Percentiles rank a stretch among this genome's conserved stretches.
These are phyloP conservation scores for Suaeda aralocaspica DNA, from an alignment of 148 eudicot species.

Conservation along the genomic window DNA sequence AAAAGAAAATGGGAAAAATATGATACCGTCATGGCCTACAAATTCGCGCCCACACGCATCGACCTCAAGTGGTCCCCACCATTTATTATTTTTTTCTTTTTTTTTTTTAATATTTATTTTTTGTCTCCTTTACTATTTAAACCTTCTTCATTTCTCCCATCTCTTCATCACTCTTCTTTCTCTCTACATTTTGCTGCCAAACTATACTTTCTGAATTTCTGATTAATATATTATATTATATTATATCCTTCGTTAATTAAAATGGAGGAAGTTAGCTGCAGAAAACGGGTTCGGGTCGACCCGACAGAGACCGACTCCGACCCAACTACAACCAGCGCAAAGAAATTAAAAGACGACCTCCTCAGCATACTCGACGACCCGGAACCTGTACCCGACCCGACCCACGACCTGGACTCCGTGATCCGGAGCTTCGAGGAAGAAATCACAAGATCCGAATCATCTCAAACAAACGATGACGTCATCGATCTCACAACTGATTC, in stretches of 20 bases:
- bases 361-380: constrained; percentile 52
- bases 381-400: constrained; percentile 27
- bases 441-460: constrained; percentile 22
- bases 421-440: constrained; percentile 77
- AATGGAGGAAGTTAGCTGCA: constrained; percentile 28
- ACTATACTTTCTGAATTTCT: neutral
- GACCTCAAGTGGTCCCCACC: neutral
- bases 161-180: constrained; percentile 9
- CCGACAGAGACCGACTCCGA: constrained; percentile 32
- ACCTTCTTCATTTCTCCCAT: neutral
- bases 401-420: constrained; percentile 58
- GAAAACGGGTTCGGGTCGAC: constrained; percentile 47
- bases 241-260: no score
- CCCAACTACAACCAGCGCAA: constrained; percentile 40
- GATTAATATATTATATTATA: neutral
- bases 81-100: no score
- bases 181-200: neutral
- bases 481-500: constrained; percentile 25
- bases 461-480: constrained; percentile 5
- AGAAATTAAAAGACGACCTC: constrained; percentile 48
- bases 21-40: constrained; percentile 27
- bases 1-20: constrained; percentile 10
- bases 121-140: constrained; percentile 20
- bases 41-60: constrained; percentile 35
- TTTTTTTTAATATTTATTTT: neutral